phyloP scores from a whole-genome alignment of 2,329 filamentous ascomycete genomes.

The Scedosporium dehoogii region DNA sequence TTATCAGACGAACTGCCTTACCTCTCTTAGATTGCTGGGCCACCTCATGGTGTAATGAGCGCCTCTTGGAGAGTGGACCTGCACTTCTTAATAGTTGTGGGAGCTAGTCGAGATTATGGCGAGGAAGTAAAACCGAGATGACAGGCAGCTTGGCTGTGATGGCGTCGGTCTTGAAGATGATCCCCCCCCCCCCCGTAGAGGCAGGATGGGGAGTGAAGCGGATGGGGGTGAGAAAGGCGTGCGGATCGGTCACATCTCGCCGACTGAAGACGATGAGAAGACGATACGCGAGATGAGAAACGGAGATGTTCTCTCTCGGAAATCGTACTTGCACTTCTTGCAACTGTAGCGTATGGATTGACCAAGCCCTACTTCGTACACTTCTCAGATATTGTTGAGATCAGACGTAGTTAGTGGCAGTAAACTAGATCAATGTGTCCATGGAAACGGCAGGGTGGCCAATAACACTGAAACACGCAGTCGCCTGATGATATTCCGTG shows the following conservation, averaged over 20 bases:
- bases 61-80: too few relatives aligned
- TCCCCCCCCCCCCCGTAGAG: not conserved
- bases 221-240: not conserved
- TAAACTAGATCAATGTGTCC: not conserved
- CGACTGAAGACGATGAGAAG: not conserved
- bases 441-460: not conserved
- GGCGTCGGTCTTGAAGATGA: not conserved
- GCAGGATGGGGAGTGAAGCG: not conserved
- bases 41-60: too few relatives aligned
- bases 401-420: not conserved
- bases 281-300: not conserved
- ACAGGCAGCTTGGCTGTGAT: too few relatives aligned
- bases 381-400: not conserved
- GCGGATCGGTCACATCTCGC: not conserved
- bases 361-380: not conserved
- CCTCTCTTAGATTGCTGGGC: too few relatives aligned
- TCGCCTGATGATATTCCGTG: not conserved
- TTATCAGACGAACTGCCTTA: too few relatives aligned
- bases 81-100: too few relatives aligned
- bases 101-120: too few relatives aligned
- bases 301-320: not conserved
- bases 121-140: too few relatives aligned
- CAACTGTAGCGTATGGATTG: not conserved
- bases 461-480: not conserved
- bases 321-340: not conserved